phyloP scores from a whole-genome alignment of 805 yeast genomes.

The Diddensiella caesifluorescens region DNA sequence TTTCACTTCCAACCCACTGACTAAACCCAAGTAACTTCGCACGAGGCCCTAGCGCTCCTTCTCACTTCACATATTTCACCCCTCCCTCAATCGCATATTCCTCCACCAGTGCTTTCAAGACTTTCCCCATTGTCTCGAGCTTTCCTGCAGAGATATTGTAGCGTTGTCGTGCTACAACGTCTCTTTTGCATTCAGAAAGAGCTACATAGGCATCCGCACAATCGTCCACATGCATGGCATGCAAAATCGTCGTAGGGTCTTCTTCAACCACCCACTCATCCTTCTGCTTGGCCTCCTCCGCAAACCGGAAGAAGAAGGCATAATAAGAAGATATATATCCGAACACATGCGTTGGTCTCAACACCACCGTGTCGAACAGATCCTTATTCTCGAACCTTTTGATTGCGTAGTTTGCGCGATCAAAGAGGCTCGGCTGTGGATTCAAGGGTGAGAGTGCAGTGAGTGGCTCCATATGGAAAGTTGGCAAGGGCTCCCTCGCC shows the following conservation, averaged over 20 bases:
- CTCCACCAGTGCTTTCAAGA: too few species aligned
- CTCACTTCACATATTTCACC: too few species aligned
- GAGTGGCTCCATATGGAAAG: too few species aligned
- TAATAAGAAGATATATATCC: constrained; percentile 2
- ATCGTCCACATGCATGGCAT: constrained; percentile 6
- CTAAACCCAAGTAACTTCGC: too few species aligned
- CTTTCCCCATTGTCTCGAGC: constrained; percentile 3
- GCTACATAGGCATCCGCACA: constrained; percentile 6
- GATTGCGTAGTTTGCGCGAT: constrained; percentile 2
- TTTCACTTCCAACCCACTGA: too few species aligned
- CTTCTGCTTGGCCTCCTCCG: constrained; percentile 5
- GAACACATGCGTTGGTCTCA: constrained; percentile 6
- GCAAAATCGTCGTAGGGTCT: constrained; percentile 1
- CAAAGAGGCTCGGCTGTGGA: background rate
- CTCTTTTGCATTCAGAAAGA: constrained; percentile 1
- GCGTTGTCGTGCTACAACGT: constrained; percentile 4
- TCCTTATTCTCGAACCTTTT: constrained; percentile 3
- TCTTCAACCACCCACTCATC: constrained; percentile 6
- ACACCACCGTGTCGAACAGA: constrained; percentile 5
- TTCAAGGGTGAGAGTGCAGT: too few species aligned
- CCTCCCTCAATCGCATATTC: too few species aligned
- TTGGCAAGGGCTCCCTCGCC: too few species aligned
- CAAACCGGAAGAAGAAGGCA: constrained; percentile 4
- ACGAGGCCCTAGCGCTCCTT: too few species aligned
- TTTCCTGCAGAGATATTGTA: constrained; percentile 4